Evolutionary conservation across 805 yeast species (phyloP).

Genomic region (Metschnikowia continentalis): DNA sequence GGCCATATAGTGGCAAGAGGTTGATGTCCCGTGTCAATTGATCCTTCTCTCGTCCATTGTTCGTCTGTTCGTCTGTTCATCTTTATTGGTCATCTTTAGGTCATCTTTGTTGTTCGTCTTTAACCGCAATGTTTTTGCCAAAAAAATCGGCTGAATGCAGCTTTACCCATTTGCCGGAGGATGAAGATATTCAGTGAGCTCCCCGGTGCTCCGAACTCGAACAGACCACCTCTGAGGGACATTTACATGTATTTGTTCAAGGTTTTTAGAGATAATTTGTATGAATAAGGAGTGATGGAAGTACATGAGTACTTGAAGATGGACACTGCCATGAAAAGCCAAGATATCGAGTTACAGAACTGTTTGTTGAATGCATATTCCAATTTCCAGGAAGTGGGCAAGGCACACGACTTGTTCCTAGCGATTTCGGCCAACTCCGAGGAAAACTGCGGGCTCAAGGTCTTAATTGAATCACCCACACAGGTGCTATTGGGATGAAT

Average conservation of each 20-base stretch:
- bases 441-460: constrained; percentile 44
- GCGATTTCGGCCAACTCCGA: constrained; percentile 52
- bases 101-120: too few relatives aligned
- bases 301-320: constrained; percentile 60
- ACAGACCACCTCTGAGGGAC: constrained; percentile 27
- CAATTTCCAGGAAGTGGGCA: constrained; percentile 50
- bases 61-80: too few relatives aligned
- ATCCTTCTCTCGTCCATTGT: too few relatives aligned
- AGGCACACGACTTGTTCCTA: constrained; percentile 57
- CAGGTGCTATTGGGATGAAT: constrained; percentile 11
- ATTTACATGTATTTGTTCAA: constrained; percentile 59
- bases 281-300: constrained; percentile 64
- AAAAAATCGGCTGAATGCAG: constrained; percentile 54
- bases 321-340: constrained; percentile 48
- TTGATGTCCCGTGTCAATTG: too few relatives aligned
- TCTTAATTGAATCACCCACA: constrained; percentile 15
- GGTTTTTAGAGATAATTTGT: constrained; percentile 54
- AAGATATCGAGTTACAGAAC: constrained; percentile 57
- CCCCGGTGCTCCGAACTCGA: constrained; percentile 32
- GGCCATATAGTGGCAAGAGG: too few relatives aligned
- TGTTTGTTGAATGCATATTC: constrained; percentile 61
- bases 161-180: constrained; percentile 58
- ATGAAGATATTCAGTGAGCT: constrained; percentile 53
- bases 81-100: too few relatives aligned
- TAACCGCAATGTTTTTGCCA: constrained; percentile 45